These are phyloP conservation scores for Penicillium sp. DNA, from an alignment of 2,329 filamentous ascomycete genomes.

Conservation along the genomic window DNA sequence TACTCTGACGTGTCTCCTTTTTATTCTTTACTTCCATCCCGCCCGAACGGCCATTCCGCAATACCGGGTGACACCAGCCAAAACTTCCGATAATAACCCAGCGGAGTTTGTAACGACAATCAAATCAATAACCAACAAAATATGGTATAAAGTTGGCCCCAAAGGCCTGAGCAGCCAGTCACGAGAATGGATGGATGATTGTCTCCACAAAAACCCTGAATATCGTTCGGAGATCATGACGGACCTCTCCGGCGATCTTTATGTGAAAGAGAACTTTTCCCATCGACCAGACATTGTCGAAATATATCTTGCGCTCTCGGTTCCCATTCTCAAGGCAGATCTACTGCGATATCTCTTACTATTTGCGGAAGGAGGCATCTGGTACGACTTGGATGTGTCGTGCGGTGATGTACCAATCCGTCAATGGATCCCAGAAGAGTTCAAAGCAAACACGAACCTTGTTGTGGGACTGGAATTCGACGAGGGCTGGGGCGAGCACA, in stretches of 20 bases:
- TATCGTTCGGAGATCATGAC: constrained; percentile 7
- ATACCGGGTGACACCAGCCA: too few species aligned
- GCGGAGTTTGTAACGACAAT: neutral
- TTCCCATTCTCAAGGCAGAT: constrained; percentile 7
- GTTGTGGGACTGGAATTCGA: constrained; percentile 11
- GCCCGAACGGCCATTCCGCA: neutral
- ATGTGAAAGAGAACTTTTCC: neutral
- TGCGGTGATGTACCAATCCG: constrained; percentile 3
- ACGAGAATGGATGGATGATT: constrained; percentile 3
- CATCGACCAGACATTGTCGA: constrained; percentile 5
- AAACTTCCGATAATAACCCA: neutral
- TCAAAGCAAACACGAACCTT: neutral
- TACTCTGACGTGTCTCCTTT: constrained; percentile 4
- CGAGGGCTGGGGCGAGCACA: neutral
- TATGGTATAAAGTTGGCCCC: constrained; percentile 9
- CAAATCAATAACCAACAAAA: constrained; percentile 1
- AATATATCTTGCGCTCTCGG: neutral
- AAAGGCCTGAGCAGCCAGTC: constrained; percentile 4
- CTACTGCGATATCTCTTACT: constrained; percentile 7
- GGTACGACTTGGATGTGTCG: constrained; percentile 7
- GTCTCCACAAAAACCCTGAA: constrained; percentile 6
- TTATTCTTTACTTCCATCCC: constrained; percentile 3
- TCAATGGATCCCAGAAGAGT: constrained; percentile 4
- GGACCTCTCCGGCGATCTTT: neutral
- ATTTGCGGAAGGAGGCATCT: constrained; percentile 1